Evolutionary conservation across 2,329 filamentous ascomycete genomes (phyloP).

Genomic region (Curvularia lunata): DNA sequence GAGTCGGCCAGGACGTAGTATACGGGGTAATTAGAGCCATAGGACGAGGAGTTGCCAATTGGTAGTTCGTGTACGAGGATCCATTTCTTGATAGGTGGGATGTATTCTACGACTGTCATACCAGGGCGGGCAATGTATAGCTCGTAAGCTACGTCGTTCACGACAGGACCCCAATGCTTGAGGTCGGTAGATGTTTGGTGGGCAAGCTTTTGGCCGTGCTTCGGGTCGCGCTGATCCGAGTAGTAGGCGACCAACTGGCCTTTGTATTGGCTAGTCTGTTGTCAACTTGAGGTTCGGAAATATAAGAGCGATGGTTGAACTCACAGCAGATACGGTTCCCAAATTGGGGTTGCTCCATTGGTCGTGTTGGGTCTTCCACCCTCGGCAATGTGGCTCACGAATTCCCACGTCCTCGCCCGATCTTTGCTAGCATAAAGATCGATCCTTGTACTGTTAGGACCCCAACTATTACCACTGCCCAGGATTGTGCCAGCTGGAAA

Average conservation of each 20-base stretch:
- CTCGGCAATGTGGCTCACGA: constrained; percentile 31
- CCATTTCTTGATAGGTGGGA: constrained; percentile 29
- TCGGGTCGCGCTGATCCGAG: constrained; percentile 34
- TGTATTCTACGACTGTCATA: constrained; percentile 32
- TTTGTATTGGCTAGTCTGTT: constrained; percentile 21
- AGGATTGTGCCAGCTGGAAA: constrained; percentile 31
- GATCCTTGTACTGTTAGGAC: constrained; percentile 55
- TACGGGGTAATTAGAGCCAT: constrained; percentile 30
- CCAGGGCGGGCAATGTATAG: constrained; percentile 28
- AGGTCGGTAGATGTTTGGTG: constrained; percentile 30
- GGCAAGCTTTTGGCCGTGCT: constrained; percentile 34
- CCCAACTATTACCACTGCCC: constrained; percentile 54
- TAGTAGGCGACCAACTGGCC: constrained; percentile 31
- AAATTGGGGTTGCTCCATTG: constrained; percentile 33
- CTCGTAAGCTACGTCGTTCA: constrained; percentile 31
- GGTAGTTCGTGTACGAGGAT: constrained; percentile 32
- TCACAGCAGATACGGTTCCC: constrained; percentile 34
- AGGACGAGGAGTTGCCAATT: constrained; percentile 22
- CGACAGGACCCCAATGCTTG: constrained; percentile 29
- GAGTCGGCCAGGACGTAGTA: constrained; percentile 32
- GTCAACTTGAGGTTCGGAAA: neutral
- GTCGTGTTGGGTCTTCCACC: constrained; percentile 27
- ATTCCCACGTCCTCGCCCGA: constrained; percentile 28
- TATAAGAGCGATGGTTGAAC: neutral
- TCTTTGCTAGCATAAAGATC: constrained; percentile 34